Conservation (phyloP, 1,139 yeast genomes). For the Barnettozyma hawaiiensis region DNA sequence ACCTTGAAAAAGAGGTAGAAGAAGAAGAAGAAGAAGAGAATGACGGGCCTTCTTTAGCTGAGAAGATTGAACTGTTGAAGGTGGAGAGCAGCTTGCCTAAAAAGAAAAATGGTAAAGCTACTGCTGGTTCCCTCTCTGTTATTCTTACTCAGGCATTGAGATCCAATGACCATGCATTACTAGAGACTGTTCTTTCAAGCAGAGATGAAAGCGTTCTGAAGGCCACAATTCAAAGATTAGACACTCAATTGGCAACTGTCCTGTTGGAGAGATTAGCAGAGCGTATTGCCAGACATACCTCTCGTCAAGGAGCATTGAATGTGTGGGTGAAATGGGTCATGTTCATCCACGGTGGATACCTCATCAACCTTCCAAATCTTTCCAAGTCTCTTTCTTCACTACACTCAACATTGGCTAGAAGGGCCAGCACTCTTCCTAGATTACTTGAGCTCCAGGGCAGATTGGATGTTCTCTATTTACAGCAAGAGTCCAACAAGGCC, state of each 20-base stretch:
- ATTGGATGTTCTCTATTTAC: conserved; percentile 65
- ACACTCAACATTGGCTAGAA: conserved; percentile 68
- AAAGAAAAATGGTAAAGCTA: conserved; percentile 30
- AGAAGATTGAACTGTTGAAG: conserved; percentile 45
- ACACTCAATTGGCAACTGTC: conserved; percentile 66
- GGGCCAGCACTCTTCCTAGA: conserved; percentile 73
- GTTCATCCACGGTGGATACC: conserved; percentile 82
- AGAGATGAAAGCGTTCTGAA: conserved; percentile 71
- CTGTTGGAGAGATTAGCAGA: conserved; percentile 82
- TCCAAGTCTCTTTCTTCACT: conserved; percentile 64
- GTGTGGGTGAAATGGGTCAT: conserved; percentile 93
- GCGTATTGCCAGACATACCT: conserved; percentile 62
- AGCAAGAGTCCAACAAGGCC: conserved; percentile 52
- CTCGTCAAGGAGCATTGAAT: conserved; percentile 64
- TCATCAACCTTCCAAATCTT: conserved; percentile 63
- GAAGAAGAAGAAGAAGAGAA: conserved; percentile 28
- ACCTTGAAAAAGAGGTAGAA: conserved; percentile 37
- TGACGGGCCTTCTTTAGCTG: conserved; percentile 49
- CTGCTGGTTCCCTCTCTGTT: conserved; percentile 60
- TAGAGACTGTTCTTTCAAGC: conserved; percentile 76
- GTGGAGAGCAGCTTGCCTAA: conserved; percentile 26
- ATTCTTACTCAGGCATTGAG: conserved; percentile 66
- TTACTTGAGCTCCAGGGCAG: conserved; percentile 81
- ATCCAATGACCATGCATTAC: conserved; percentile 62
- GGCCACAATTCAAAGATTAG: conserved; percentile 63